Conservation (phyloP, 495 filamentous ascomycete genomes). For the Penicillium angulare region DNA sequence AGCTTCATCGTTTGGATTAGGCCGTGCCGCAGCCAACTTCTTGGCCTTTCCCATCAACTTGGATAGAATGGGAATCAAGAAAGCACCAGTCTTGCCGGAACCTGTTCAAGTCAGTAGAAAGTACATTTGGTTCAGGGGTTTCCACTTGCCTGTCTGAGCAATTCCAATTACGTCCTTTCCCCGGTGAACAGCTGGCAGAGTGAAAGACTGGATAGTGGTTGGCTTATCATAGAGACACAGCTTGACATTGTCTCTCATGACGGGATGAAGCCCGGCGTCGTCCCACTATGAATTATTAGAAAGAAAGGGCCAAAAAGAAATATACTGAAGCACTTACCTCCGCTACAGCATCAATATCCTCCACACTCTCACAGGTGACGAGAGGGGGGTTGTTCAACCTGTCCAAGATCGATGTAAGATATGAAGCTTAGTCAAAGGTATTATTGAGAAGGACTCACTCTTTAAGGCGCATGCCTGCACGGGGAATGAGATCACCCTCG, state of each 20-base stretch:
- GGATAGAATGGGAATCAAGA: slow-evolving; percentile 83
- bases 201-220: slow-evolving; percentile 84
- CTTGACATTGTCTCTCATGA: slow-evolving; percentile 73
- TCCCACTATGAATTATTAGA: slow-evolving; percentile 52
- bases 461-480: slow-evolving; percentile 39
- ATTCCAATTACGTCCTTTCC: slow-evolving; percentile 80
- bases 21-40: slow-evolving; percentile 74
- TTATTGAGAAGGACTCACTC: slow-evolving; percentile 27
- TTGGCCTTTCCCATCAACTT: slow-evolving; percentile 92
- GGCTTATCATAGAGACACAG: slow-evolving; percentile 65
- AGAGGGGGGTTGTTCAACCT: slow-evolving; percentile 23
- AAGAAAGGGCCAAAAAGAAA: slow-evolving; percentile 43
- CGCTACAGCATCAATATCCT: slow-evolving; percentile 28
- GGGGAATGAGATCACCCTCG: slow-evolving; percentile 45
- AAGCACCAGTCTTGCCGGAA: slow-evolving; percentile 94
- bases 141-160: slow-evolving; percentile 81
- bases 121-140: not conserved
- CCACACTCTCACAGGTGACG: slow-evolving; percentile 2
- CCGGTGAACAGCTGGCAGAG: slow-evolving; percentile 69
- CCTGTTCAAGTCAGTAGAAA: slow-evolving; percentile 49
- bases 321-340: slow-evolving; percentile 35
- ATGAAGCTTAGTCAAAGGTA: not conserved
- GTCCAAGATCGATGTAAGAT: slow-evolving; percentile 1
- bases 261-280: slow-evolving; percentile 80
- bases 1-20: slow-evolving; percentile 46